phyloP scores from a whole-genome alignment of 176 grass and related monocot genomes.

The Musa acuminata region DNA sequence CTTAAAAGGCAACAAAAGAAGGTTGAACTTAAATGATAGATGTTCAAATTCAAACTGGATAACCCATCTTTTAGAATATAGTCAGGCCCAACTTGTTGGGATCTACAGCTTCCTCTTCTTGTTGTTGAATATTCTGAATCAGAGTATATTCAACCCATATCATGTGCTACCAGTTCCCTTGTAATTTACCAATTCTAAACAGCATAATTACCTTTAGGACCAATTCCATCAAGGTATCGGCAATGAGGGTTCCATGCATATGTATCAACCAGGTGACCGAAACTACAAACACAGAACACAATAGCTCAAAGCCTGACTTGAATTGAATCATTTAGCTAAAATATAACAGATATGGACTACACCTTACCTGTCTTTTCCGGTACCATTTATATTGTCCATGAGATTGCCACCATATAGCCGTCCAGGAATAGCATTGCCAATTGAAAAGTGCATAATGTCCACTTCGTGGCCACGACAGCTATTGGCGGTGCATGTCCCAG shows the following conservation, averaged over 20 bases:
- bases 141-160: background rate
- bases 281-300: constrained; percentile 29
- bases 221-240: constrained; percentile 67
- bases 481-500: constrained; percentile 62
- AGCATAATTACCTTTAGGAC: constrained; percentile 54
- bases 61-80: background rate
- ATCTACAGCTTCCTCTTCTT: background rate
- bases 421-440: constrained; percentile 96
- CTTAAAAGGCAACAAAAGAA: background rate
- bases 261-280: constrained; percentile 86
- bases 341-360: background rate
- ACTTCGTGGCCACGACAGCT: constrained; percentile 81
- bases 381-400: constrained; percentile 71
- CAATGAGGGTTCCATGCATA: constrained; percentile 99
- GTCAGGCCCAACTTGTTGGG: background rate
- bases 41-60: background rate
- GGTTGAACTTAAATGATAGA: background rate
- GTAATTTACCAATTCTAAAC: background rate
- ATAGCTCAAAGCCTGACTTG: background rate
- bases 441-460: constrained; percentile 92
- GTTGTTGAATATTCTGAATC: background rate
- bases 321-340: background rate
- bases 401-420: constrained; percentile 91
- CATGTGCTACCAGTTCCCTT: background rate
- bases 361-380: constrained; percentile 76